Conservation (phyloP, 2,329 filamentous ascomycete species). For the Aspergillus pseudoterreus region DNA sequence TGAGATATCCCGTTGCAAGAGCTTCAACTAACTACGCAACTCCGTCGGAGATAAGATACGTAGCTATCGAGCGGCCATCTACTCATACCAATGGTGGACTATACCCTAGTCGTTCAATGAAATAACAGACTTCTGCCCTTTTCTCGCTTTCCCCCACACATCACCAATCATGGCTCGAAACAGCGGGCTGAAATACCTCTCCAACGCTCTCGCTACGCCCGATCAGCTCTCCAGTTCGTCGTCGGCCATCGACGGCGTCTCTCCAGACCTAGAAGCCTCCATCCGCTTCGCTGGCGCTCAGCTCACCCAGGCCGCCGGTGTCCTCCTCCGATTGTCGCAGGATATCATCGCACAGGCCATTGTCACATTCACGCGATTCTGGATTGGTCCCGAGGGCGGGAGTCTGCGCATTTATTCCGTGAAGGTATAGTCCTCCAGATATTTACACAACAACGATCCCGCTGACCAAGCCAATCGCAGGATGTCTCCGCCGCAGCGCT, state of each 20-base stretch:
- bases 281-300: conserved; percentile 43
- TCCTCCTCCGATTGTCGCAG: conserved; percentile 79
- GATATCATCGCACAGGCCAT: conserved; percentile 82
- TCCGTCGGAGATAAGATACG: neutral
- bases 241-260: conserved; percentile 42
- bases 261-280: conserved; percentile 40
- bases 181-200: conserved; percentile 32
- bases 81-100: neutral
- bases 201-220: conserved; percentile 44
- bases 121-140: neutral
- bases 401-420: conserved; percentile 41
- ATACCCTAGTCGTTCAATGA: too few relatives aligned
- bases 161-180: conserved; percentile 20
- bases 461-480: conserved; percentile 40
- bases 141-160: neutral
- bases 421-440: conserved; percentile 28
- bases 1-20: neutral
- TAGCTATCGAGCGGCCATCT: neutral
- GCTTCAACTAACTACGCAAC: neutral
- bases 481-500: conserved; percentile 77
- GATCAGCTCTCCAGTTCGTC: conserved; percentile 44
- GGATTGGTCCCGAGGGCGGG: conserved; percentile 54
- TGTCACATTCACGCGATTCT: conserved; percentile 77
- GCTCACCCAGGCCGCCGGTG: conserved; percentile 48
- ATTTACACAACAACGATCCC: neutral